Evolutionary conservation across 1,284 basidiomycete genomes (phyloP).

Genomic region (Blastosporella zonata): DNA sequence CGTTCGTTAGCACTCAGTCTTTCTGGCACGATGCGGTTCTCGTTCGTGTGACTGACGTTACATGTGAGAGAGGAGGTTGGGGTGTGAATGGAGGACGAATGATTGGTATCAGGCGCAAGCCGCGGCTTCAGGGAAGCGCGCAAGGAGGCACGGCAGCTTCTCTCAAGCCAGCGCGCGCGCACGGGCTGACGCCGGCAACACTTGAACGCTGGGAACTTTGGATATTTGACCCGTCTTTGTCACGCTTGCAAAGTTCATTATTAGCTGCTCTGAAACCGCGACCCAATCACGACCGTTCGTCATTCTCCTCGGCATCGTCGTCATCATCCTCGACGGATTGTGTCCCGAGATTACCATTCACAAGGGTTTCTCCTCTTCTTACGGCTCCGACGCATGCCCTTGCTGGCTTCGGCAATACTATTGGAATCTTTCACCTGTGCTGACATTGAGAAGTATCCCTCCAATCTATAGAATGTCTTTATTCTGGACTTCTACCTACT

Average conservation of each 20-base stretch:
- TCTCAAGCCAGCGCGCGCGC: slow-evolving; percentile 22
- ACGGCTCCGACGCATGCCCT: slow-evolving; percentile 49
- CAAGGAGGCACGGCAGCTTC: slow-evolving; percentile 22
- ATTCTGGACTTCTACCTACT: too few relatives aligned
- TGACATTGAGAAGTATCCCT: slow-evolving; percentile 8
- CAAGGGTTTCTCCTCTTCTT: slow-evolving; percentile 64
- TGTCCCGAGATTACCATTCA: slow-evolving; percentile 70
- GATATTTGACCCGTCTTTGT: slow-evolving; percentile 60
- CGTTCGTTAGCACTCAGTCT: slow-evolving; percentile 33
- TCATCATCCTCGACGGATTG: slow-evolving; percentile 22
- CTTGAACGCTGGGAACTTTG: slow-evolving; percentile 80
- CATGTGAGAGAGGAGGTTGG: slow-evolving; percentile 75
- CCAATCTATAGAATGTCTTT: too few relatives aligned
- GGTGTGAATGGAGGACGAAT: slow-evolving; percentile 51
- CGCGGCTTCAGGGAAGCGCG: slow-evolving; percentile 41
- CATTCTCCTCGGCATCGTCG: slow-evolving; percentile 24
- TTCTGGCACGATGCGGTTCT: slow-evolving; percentile 57
- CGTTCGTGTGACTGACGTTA: slow-evolving; percentile 51
- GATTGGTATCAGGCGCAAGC: slow-evolving; percentile 64
- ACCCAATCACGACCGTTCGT: slow-evolving; percentile 18
- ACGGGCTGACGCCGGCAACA: slow-evolving; percentile 57
- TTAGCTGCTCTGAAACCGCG: slow-evolving; percentile 41
- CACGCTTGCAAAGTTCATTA: slow-evolving; percentile 46
- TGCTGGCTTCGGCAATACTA: slow-evolving; percentile 78
- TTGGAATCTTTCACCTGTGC: slow-evolving; percentile 59